Conservation (phyloP, 2,329 filamentous ascomycete species). For the Talaromyces sp. region DNA sequence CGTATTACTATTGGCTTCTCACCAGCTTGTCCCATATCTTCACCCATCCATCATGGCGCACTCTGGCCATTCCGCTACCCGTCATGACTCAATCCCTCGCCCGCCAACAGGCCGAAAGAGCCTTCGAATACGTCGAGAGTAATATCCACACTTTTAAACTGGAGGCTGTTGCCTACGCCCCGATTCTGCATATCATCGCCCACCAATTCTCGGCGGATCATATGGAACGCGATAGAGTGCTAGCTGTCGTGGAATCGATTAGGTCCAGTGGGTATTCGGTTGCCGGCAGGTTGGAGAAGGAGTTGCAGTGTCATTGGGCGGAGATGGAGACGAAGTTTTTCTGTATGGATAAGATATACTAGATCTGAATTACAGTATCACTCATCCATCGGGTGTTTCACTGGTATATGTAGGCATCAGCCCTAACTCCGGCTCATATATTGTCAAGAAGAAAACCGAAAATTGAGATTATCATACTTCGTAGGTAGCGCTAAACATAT, state of each 20-base stretch:
- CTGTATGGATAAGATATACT: not conserved
- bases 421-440: not conserved
- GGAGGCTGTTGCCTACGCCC: not conserved
- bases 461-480: not conserved
- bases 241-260: not conserved
- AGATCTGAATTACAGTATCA: not conserved
- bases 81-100: slow-evolving; percentile 1
- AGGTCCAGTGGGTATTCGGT: not conserved
- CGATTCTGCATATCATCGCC: not conserved
- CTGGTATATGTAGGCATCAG: too few species aligned
- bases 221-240: not conserved
- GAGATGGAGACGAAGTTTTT: not conserved
- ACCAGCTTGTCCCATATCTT: not conserved
- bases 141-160: not conserved
- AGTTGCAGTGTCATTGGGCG: not conserved
- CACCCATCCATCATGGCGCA: not conserved
- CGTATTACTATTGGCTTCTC: slow-evolving; percentile 2
- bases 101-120: not conserved
- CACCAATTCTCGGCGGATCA: not conserved
- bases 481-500: not conserved
- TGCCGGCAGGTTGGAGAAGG: not conserved
- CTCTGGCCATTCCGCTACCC: not conserved
- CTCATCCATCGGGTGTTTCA: not conserved
- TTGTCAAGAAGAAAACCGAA: not conserved
- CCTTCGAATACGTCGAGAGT: not conserved